phyloP scores from a whole-genome alignment of 257 asterid species.

The Ocimum tenuiflorum region DNA sequence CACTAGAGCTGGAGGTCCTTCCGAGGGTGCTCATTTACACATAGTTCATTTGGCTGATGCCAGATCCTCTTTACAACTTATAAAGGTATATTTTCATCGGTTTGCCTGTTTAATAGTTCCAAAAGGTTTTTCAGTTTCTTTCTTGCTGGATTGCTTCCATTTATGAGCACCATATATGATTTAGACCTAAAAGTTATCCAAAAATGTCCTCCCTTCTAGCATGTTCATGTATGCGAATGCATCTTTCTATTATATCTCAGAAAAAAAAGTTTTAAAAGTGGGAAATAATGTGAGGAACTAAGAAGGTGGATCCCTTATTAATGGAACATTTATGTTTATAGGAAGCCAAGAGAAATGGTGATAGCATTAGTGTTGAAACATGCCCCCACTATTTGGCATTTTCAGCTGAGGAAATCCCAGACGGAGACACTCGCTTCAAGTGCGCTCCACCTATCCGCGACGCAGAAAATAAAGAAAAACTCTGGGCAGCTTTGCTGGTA shows the following conservation, averaged over 20 bases:
- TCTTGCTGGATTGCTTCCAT: not conserved
- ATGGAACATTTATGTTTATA: conserved; percentile 12
- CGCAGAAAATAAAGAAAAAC: conserved; percentile 55
- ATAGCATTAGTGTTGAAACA: conserved; percentile 81
- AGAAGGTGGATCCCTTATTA: not conserved
- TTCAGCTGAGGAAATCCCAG: conserved; percentile 86
- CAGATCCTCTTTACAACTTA: conserved; percentile 63
- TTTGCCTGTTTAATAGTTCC: too few species aligned
- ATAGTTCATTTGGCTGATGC: conserved; percentile 91
- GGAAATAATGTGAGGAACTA: not conserved
- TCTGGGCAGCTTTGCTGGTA: conserved; percentile 89
- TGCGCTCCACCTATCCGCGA: conserved; percentile 97
- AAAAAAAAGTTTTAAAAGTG: not conserved
- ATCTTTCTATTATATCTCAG: too few species aligned
- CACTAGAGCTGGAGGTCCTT: conserved; percentile 64
- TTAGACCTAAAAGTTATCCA: too few species aligned
- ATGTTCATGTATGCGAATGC: too few species aligned
- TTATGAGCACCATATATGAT: not conserved
- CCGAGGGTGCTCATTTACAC: conserved; percentile 96
- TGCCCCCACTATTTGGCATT: conserved; percentile 98
- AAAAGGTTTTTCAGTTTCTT: too few species aligned
- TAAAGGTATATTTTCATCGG: conserved; percentile 41
- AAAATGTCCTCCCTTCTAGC: too few species aligned
- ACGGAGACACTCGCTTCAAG: conserved; percentile 96
- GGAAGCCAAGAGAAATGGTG: conserved; percentile 85